Base-by-base conservation (phyloP, 495 filamentous ascomycete genomes). In the Trichoderma gamsii region DNA sequence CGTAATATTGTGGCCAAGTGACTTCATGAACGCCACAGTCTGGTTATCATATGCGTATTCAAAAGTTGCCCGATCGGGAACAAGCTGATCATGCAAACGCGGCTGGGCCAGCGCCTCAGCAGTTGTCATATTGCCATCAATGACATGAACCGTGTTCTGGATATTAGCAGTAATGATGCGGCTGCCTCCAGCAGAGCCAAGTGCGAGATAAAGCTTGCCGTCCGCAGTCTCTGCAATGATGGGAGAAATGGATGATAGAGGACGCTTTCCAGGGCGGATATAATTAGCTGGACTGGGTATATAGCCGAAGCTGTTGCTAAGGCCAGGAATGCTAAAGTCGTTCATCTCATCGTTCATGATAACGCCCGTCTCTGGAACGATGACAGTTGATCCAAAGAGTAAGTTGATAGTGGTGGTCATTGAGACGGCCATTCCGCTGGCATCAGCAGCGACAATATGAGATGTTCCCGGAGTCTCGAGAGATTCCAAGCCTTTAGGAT, bases 261-360 rank as follows among this genome's bases (percentile, higher is more conserved):
- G 90, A 0, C 92, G 83, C 74, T 94, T 94, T 15, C 86, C 84
- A 0, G 91, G 86, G 11, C 83, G 81, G 76, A 94, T 84, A 76
- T 84, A 94, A 79, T 96, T 94, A 4, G 88, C 82, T 3, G 86
- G 85, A 0, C 84, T 88, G 32, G 90, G 91, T 41, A 87, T 77
- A 76, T 88, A 94, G 51, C 90, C 91, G 71, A 94, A 96, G 21
- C 84, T 83, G 78, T 94, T 93, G 38, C 81, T 83, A 9, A 78
- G 76, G 32, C 84, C 86, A 2, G 91, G 91, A 71, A 91, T 89
- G 13, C 86, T 89, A 78, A 92, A 91, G 83, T 88, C 89, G 73
- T 93, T 89, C 92, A 94, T 94, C 74, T 93, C 89, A 73, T 94
- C 87, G 76, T 96, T 96, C 94, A 90, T 70, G 44, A 94, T 90